phyloP scores from a whole-genome alignment of 2,329 filamentous ascomycete species.

The Penicillium sp. region DNA sequence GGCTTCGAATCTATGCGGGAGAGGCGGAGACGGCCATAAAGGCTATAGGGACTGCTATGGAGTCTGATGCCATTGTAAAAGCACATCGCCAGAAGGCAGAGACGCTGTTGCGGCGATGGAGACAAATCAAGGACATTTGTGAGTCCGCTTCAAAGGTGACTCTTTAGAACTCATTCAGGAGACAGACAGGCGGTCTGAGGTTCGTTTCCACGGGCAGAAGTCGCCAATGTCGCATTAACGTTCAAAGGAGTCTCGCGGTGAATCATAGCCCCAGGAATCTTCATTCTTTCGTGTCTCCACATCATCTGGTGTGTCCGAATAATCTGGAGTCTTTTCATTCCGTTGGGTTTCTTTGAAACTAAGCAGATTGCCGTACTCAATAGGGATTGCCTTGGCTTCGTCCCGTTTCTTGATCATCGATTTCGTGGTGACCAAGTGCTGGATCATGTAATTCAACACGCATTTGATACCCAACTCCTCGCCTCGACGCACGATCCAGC shows the following conservation, averaged over 20 bases:
- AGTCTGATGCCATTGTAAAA: conserved; percentile 14
- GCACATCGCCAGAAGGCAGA: conserved; percentile 25
- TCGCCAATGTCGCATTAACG: too few relatives aligned
- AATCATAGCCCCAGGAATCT: too few relatives aligned
- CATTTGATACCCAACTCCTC: conserved; percentile 69
- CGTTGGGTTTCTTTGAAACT: too few relatives aligned
- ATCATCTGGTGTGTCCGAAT: too few relatives aligned
- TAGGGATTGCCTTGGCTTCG: conserved; percentile 33
- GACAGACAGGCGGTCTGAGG: too few relatives aligned
- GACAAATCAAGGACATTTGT: conserved; percentile 39
- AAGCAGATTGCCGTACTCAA: conserved; percentile 17
- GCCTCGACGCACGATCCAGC: conserved; percentile 76
- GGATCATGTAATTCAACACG: conserved; percentile 69
- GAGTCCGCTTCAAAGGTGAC: conserved; percentile 24
- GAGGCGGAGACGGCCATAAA: conserved; percentile 34
- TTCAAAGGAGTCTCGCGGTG: too few relatives aligned
- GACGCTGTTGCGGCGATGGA: conserved; percentile 38
- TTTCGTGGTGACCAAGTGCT: conserved; percentile 71
- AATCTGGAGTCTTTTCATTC: too few relatives aligned
- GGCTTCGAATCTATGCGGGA: conserved; percentile 35
- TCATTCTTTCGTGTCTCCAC: too few relatives aligned
- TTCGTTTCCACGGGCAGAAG: too few relatives aligned
- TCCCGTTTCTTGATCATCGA: conserved; percentile 44
- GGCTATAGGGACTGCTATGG: conserved; percentile 21
- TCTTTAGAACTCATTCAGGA: conserved; percentile 14